A percentile compares a stretch with the other conserved stretches of the same genome.
phyloP scores from a whole-genome alignment of 495 filamentous ascomycete genomes.

The Tuber magnatum region DNA sequence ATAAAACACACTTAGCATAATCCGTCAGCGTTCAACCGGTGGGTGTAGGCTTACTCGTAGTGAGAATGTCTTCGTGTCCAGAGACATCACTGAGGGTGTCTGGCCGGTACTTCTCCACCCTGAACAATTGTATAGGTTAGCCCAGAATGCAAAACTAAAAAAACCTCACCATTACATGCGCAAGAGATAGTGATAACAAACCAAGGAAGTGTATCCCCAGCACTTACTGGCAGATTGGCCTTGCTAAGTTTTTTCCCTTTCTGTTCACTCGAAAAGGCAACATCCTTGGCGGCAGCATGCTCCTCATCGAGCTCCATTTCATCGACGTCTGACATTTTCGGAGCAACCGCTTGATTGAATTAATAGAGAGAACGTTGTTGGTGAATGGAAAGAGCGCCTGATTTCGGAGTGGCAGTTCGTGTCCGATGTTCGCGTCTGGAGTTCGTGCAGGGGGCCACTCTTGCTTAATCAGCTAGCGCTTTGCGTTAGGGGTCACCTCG shows the following conservation, averaged over 20 bases:
- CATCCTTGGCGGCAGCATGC: slow-evolving; percentile 51
- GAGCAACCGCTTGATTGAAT: neutral
- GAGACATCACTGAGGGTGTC: slow-evolving; percentile 83
- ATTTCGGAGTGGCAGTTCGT: neutral
- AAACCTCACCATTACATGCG: neutral
- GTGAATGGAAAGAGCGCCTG: neutral
- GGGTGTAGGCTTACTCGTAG: slow-evolving; percentile 52
- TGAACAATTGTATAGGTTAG: slow-evolving; percentile 41
- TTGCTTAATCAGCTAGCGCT: neutral
- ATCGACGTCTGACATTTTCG: slow-evolving; percentile 78
- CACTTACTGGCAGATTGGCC: slow-evolving; percentile 87
- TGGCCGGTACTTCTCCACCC: slow-evolving; percentile 98
- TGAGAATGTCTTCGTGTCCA: slow-evolving; percentile 94
- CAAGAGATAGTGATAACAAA: slow-evolving; percentile 42
- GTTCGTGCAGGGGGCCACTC: neutral
- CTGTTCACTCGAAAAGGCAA: slow-evolving; percentile 56
- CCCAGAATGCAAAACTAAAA: neutral
- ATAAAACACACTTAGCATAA: neutral
- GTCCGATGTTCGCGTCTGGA: neutral
- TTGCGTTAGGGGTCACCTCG: neutral
- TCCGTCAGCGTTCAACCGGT: neutral
- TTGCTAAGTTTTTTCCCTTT: slow-evolving; percentile 81
- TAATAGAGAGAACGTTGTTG: neutral
- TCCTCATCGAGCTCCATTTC: slow-evolving; percentile 79
- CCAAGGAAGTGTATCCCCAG: slow-evolving; percentile 93